Evolutionary conservation across 2,329 filamentous ascomycete species (phyloP), one percentile per base, ranked within the genome.

Genomic region (Nemania abortiva): DNA sequence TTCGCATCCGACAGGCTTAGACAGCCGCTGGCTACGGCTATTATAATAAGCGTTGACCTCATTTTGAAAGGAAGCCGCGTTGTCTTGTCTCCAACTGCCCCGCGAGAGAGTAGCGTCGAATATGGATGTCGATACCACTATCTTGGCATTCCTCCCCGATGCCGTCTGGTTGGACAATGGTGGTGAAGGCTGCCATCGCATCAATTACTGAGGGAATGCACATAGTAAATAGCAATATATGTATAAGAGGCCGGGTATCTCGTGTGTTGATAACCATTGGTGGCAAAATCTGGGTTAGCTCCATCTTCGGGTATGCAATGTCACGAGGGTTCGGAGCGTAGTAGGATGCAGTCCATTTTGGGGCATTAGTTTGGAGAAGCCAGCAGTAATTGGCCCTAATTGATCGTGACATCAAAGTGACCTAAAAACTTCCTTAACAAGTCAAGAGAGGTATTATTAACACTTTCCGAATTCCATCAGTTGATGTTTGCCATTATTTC

Each of bases 221-320:
- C n/a, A n/a, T n/a, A n/a, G 60, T 50, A 60, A 39, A 39, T 61
- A 54, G 4, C 27, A 47, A n/a, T 42, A 45, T 20, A 39, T 31
- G 29, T 20, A 50, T 2, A 34, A n/a, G 3, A 42, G n/a, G 22
- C 22, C 1, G 1, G 34, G 18, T 11, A 3, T 24, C 52, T 24
- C 18, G 22, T 20, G 34, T 31, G 24, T 55, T 27, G 27, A 20
- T 24, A 45, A 24, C 42, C 47, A 71, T 71, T 71, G 69, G 69
- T 69, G 69, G 69, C 56, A 71, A 71, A 71, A 55, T 70, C 55
- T 31, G 24, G 27, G 34, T 49, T 55, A 3, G 60, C 42, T 52
- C 64, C 57, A 65, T 63, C 45, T 42, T 64, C 63, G 63, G 66
- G 20, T 29, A 59, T 55, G 54, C 22, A 39, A 70, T 57, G 42